Evolutionary conservation across 345 rosid genomes (phyloP).

Genomic region (Murraya paniculata): DNA sequence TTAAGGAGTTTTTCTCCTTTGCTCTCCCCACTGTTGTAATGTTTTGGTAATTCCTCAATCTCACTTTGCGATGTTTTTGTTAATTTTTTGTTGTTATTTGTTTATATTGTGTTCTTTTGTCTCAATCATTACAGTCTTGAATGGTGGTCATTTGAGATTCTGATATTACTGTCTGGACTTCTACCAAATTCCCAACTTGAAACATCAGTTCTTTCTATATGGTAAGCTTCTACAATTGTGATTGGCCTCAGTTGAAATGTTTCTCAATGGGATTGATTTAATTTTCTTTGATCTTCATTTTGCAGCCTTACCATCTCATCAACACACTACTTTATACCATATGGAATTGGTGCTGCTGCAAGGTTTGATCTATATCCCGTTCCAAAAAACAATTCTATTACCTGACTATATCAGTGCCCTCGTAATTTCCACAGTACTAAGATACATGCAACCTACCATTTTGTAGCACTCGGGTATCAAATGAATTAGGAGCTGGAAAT

Average conservation of each 20-base stretch:
- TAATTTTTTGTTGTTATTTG: background rate
- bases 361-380: constrained; percentile 23
- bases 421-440: background rate
- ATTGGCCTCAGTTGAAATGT: background rate
- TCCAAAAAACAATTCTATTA: no score
- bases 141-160: constrained; percentile 68
- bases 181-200: constrained; percentile 56
- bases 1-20: constrained; percentile 32
- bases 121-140: constrained; percentile 42
- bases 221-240: constrained; percentile 25
- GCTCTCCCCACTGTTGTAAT: constrained; percentile 50
- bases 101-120: background rate
- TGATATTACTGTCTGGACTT: constrained; percentile 47
- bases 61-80: background rate
- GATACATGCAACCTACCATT: background rate
- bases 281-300: background rate
- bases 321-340: constrained; percentile 45
- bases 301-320: constrained; percentile 42
- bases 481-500: constrained; percentile 52
- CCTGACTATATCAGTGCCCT: no score
- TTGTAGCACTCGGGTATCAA: constrained; percentile 42
- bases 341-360: constrained; percentile 46
- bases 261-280: background rate
- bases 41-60: constrained; percentile 39
- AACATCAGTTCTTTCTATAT: constrained; percentile 66